phyloP scores from a whole-genome alignment of 2,329 filamentous ascomycete species.

The Penicillium italicum region DNA sequence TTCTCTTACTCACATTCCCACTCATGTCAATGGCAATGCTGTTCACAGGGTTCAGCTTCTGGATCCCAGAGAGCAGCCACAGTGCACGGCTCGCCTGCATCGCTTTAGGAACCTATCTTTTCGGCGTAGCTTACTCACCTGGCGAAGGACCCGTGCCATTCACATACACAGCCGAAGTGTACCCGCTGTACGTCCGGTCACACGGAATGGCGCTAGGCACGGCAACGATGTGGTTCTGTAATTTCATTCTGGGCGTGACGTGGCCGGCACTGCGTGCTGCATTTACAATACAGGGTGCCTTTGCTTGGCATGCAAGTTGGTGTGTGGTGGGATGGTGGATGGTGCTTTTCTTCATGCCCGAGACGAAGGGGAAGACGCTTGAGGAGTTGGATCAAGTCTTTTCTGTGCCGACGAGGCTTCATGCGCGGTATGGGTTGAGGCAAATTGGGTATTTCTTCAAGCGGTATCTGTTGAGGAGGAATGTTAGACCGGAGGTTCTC shows the following conservation, averaged over 20 bases:
- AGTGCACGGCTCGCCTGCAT: conserved; percentile 41
- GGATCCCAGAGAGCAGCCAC: conserved; percentile 42
- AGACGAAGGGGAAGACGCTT: conserved; percentile 43
- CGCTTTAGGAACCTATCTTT: conserved; percentile 45
- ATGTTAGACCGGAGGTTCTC: conserved; percentile 38
- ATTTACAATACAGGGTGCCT: conserved; percentile 51
- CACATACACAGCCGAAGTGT: conserved; percentile 65
- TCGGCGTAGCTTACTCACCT: conserved; percentile 48
- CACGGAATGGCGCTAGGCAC: conserved; percentile 63
- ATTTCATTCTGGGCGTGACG: conserved; percentile 50
- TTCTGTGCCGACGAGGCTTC: conserved; percentile 47
- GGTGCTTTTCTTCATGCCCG: conserved; percentile 42
- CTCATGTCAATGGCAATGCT: conserved; percentile 56
- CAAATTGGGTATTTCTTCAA: conserved; percentile 38
- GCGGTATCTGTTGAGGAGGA: conserved; percentile 37
- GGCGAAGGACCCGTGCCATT: conserved; percentile 64
- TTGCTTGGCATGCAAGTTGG: conserved; percentile 49
- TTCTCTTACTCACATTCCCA: conserved; percentile 62
- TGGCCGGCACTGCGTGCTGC: conserved; percentile 51
- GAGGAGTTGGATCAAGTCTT: conserved; percentile 54
- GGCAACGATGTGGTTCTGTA: conserved; percentile 60
- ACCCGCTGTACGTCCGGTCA: conserved; percentile 60
- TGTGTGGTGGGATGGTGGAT: conserved; percentile 46
- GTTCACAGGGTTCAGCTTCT: conserved; percentile 54
- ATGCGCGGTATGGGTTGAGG: conserved; percentile 40